phyloP scores from a whole-genome alignment of 208 protist species.

The Trichomonas tenax region DNA sequence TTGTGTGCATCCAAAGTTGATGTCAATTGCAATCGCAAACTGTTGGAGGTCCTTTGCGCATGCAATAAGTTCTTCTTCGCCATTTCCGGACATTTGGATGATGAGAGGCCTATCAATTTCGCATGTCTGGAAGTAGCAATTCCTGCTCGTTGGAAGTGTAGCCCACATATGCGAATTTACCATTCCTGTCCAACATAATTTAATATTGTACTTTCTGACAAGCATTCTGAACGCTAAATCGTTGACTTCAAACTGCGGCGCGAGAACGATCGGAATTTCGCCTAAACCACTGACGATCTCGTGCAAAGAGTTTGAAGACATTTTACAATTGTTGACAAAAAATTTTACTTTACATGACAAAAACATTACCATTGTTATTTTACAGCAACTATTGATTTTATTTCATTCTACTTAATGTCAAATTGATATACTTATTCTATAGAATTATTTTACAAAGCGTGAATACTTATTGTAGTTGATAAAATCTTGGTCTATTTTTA shows the following conservation, averaged over 20 bases:
- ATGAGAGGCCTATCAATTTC: background rate
- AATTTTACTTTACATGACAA: too few relatives aligned
- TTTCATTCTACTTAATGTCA: too few relatives aligned
- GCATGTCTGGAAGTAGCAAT: background rate
- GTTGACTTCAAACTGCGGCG: background rate
- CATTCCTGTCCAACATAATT: conserved; percentile 7
- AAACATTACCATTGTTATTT: too few relatives aligned
- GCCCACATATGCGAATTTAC: background rate
- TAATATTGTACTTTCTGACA: background rate
- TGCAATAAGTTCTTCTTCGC: background rate
- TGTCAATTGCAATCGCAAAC: background rate
- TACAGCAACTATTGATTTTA: too few relatives aligned
- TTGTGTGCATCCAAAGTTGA: conserved; percentile 4
- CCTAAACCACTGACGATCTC: background rate
- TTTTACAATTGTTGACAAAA: too few relatives aligned
- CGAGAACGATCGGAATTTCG: background rate
- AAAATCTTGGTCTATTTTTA: too few relatives aligned
- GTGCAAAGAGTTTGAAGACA: background rate
- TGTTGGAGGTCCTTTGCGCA: background rate
- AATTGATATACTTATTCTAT: too few relatives aligned
- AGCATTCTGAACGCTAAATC: background rate
- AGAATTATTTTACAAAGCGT: too few relatives aligned
- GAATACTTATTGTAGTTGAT: too few relatives aligned
- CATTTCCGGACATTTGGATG: background rate
- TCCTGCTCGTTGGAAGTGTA: too few relatives aligned